Evolutionary conservation across 129 eudicot genomes (phyloP).

Genomic region (Saposhnikovia divaricata): DNA sequence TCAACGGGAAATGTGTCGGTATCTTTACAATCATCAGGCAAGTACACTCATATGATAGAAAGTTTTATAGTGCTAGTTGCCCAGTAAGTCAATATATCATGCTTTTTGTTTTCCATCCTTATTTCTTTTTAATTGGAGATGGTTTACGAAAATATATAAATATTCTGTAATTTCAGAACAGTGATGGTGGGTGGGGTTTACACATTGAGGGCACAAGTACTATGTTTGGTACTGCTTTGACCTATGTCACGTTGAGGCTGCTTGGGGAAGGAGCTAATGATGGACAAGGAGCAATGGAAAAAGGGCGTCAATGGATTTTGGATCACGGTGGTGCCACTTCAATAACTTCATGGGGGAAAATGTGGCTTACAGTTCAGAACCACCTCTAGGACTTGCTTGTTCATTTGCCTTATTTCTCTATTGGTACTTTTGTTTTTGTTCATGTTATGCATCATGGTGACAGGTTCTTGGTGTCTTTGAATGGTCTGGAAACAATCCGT

Average conservation of each 20-base stretch:
- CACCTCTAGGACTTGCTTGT: slow-evolving; percentile 19
- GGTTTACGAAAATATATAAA: neutral
- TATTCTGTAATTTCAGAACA: slow-evolving; percentile 46
- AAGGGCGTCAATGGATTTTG: slow-evolving; percentile 83
- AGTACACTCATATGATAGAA: slow-evolving; percentile 14
- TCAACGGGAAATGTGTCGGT: slow-evolving; percentile 76
- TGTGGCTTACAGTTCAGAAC: slow-evolving; percentile 84
- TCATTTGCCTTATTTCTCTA: neutral
- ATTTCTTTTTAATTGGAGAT: neutral
- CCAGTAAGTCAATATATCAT: slow-evolving; percentile 5
- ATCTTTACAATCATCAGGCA: slow-evolving; percentile 95
- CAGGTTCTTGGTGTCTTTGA: slow-evolving; percentile 91
- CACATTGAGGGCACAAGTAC: slow-evolving; percentile 96
- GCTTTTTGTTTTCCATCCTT: neutral
- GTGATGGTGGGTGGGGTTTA: slow-evolving; percentile 99
- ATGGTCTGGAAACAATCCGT: slow-evolving; percentile 92
- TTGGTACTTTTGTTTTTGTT: neutral
- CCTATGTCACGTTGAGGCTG: slow-evolving; percentile 84
- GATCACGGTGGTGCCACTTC: slow-evolving; percentile 93
- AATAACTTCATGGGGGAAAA: slow-evolving; percentile 93
- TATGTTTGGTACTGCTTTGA: slow-evolving; percentile 86
- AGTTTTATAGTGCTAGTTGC: neutral
- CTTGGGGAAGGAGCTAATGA: slow-evolving; percentile 82
- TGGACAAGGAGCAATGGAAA: slow-evolving; percentile 87
- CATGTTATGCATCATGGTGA: slow-evolving; percentile 12